phyloP scores from a whole-genome alignment of 768 basidiomycete genomes.

The Kwoniella bestiolae region DNA sequence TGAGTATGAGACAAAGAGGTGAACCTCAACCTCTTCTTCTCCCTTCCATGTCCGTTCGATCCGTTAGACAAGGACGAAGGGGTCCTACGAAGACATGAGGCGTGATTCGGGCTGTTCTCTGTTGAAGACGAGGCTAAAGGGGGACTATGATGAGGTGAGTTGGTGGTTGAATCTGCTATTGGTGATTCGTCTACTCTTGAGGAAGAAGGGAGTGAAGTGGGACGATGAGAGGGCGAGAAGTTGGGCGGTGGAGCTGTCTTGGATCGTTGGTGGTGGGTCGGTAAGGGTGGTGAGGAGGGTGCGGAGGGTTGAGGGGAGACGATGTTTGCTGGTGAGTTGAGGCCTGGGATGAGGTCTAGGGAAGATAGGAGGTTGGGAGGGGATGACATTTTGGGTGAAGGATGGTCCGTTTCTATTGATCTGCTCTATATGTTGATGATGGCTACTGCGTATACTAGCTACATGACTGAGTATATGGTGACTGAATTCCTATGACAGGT shows the following conservation, averaged over 20 bases:
- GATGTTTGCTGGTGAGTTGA: conserved; percentile 14
- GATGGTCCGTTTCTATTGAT: too few species aligned
- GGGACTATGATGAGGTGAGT: neutral
- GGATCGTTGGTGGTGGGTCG: conserved; percentile 19
- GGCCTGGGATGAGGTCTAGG: conserved; percentile 21
- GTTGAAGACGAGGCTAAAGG: neutral
- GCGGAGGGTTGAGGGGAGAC: conserved; percentile 7
- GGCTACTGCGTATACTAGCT: too few species aligned
- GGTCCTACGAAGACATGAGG: conserved; percentile 17
- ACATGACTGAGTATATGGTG: too few species aligned
- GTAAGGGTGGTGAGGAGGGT: conserved; percentile 10
- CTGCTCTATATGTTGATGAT: too few species aligned
- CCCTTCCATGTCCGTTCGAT: neutral
- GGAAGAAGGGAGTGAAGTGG: neutral
- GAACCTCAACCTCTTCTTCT: conserved; percentile 24
- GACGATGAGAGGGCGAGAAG: conserved; percentile 7
- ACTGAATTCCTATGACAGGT: neutral
- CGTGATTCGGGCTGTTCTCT: conserved; percentile 16
- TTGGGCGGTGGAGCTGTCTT: conserved; percentile 22
- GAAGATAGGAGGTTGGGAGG: conserved; percentile 22
- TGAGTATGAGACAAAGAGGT: conserved; percentile 12
- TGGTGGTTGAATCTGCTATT: neutral
- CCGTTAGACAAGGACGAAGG: conserved; percentile 15
- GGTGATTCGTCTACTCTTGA: neutral
- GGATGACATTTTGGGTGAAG: conserved; percentile 13